phyloP scores from a whole-genome alignment of 2,329 filamentous ascomycete species.

The Colletotrichum liaoningense region DNA sequence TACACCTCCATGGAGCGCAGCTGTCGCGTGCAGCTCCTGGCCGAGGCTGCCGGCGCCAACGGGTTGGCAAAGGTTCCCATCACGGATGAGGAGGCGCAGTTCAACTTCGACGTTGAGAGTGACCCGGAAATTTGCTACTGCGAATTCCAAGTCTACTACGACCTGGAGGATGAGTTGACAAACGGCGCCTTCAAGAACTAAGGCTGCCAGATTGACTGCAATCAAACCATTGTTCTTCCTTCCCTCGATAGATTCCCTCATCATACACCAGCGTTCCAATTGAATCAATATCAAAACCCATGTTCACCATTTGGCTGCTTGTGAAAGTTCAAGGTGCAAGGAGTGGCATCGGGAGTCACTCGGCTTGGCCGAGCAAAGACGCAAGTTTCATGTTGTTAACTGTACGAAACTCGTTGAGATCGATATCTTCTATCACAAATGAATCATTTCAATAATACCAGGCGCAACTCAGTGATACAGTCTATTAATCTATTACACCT shows the following conservation, averaged over 20 bases:
- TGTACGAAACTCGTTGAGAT: no score
- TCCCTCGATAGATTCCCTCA: background rate
- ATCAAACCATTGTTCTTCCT: background rate
- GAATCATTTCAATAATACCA: no score
- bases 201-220: background rate
- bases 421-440: no score
- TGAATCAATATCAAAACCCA: background rate
- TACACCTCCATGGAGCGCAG: constrained; percentile 75
- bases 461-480: no score
- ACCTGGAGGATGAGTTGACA: constrained; percentile 34
- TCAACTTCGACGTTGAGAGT: constrained; percentile 39
- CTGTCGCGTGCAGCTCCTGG: constrained; percentile 74
- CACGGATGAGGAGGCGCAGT: constrained; percentile 55
- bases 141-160: constrained; percentile 38
- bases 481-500: no score
- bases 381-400: no score
- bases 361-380: no score
- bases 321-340: no score
- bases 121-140: constrained; percentile 38
- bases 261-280: background rate
- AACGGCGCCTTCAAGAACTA: constrained; percentile 32
- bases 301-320: no score
- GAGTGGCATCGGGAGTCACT: no score
- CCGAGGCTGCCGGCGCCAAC: constrained; percentile 58
- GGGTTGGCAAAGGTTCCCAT: constrained; percentile 50